Evolutionary conservation across 2,329 filamentous ascomycete genomes (phyloP), one percentile per base, ranked within the genome.

Genomic region (Pezicula rhizophila): DNA sequence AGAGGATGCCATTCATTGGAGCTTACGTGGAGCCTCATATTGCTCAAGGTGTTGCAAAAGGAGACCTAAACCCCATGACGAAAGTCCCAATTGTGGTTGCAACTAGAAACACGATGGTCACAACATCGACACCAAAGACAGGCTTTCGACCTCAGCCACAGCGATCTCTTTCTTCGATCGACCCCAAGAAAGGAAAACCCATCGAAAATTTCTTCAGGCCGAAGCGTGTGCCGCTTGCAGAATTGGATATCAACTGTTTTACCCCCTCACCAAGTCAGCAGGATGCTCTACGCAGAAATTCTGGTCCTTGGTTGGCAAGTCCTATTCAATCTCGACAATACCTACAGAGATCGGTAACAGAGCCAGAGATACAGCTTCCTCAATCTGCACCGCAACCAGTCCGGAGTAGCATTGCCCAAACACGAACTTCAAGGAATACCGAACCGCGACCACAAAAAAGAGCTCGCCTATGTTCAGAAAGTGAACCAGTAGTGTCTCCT

Each of bases 11-110:
- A 1, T 97, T 86, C 60, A 89, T 99, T 54, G 95, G 93, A 26
- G 73, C 77, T 17, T 75, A 81, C 56, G 79, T 95, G 40, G 82
- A 87, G 28, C 71, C 84, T 2, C 74, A 83, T 43, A 66, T 88
- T 50, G 90, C 92, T 7, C 74, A 75, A 45, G 83, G 81, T 5
- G 84, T 99, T 50, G 89, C 93, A 20, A 72, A 66, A 34, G 93
- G 93, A 33, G 87, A 96, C 57, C 68, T 96, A 41, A 85, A 97
- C 64, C 93, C 93, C 2, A 93, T 92, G 57, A 95, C 90, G 1
- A 97, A 96, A 67, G 66, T 83, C 51, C 77, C 75, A 31, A 65
- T 66, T 50, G 40, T 61, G 15, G 17, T 51, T 42, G 38, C 64
- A 53, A 58, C 66, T 60, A 57, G 70, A 23, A 52, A 45, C 37